A percentile compares a stretch with the other conserved stretches of the same genome.
These are phyloP conservation scores for Amorphotheca resinae DNA, from an alignment of 495 filamentous ascomycete genomes.

Conservation along the genomic window DNA sequence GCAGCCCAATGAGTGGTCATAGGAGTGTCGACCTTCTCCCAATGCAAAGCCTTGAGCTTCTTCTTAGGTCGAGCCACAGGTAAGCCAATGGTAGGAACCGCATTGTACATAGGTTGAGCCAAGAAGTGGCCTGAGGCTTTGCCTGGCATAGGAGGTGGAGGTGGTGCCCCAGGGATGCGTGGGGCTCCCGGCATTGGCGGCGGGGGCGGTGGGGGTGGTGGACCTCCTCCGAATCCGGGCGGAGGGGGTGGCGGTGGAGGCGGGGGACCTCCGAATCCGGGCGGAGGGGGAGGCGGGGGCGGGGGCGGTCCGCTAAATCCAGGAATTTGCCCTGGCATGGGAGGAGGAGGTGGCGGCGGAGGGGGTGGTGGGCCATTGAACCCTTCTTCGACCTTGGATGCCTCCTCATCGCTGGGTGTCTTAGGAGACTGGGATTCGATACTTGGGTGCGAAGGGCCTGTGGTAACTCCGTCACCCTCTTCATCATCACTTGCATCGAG, in stretches of 20 bases:
- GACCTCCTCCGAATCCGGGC: conserved; percentile 30
- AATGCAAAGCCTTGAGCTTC: conserved; percentile 98
- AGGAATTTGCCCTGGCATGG: conserved; percentile 32
- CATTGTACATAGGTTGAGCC: conserved; percentile 30
- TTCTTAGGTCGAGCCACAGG: conserved; percentile 86
- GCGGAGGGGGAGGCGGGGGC: conserved; percentile 28
- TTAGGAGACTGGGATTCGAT: conserved; percentile 57
- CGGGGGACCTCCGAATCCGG: conserved; percentile 38
- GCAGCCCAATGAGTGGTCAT: conserved; percentile 92
- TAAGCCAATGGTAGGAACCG: conserved; percentile 38
- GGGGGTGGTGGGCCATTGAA: conserved; percentile 37
- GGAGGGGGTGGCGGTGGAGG: conserved; percentile 34
- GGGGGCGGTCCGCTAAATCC: conserved; percentile 36
- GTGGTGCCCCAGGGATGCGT: conserved; percentile 24
- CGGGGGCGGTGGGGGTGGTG: conserved; percentile 43
- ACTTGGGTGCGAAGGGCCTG: conserved; percentile 65
- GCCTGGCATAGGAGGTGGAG: conserved; percentile 51
- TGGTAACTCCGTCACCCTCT: conserved; percentile 58
- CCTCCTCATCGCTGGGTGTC: conserved; percentile 51
- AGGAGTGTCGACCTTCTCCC: conserved; percentile 94
- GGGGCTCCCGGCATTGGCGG: conserved; percentile 30
- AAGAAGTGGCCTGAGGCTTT: conserved; percentile 42
- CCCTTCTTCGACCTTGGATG: conserved; percentile 23
- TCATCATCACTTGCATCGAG: conserved; percentile 66
- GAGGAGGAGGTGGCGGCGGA: conserved; percentile 39